Percentiles rank a stretch among this genome's conserved stretches.
Evolutionary conservation across 2,329 filamentous ascomycete genomes (phyloP).

Genomic region (Ilyonectria sp.): DNA sequence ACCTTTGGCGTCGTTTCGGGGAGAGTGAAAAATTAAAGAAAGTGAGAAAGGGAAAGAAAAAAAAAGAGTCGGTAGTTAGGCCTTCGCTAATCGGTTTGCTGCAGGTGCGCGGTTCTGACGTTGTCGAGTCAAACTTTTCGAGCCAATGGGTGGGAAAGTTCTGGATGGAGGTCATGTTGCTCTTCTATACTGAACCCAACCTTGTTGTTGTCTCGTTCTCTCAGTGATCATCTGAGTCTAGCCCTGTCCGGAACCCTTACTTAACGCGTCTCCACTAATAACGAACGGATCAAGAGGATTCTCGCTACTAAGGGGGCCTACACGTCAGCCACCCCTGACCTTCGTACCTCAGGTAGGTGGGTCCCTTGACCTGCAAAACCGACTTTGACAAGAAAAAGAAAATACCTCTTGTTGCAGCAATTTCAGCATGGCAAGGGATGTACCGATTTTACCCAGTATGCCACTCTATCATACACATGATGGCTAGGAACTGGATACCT

Average conservation of each 20-base stretch:
- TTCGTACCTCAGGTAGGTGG: neutral
- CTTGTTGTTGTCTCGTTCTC: constrained; percentile 35
- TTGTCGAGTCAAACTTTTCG: constrained; percentile 19
- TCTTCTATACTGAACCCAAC: constrained; percentile 32
- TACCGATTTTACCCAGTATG: neutral
- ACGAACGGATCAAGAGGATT: constrained; percentile 15
- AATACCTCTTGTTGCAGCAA: neutral
- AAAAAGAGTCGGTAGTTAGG: constrained; percentile 1
- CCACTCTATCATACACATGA: neutral
- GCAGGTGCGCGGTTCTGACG: constrained; percentile 13
- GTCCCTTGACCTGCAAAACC: neutral
- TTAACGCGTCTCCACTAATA: constrained; percentile 13
- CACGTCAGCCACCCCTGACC: neutral
- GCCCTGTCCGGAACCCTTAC: constrained; percentile 8
- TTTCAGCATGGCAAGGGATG: neutral
- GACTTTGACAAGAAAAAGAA: neutral
- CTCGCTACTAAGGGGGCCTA: constrained; percentile 5
- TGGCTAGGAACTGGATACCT: neutral
- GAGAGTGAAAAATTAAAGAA: neutral
- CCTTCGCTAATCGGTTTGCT: constrained; percentile 14
- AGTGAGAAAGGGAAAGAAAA: neutral
- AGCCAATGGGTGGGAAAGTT: constrained; percentile 23
- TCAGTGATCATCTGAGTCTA: constrained; percentile 29
- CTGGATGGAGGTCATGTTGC: constrained; percentile 30
- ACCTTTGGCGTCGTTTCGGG: constrained; percentile 10